phyloP scores from a whole-genome alignment of 169 alveolate genomes.

The Cryptosporidium bovis region DNA sequence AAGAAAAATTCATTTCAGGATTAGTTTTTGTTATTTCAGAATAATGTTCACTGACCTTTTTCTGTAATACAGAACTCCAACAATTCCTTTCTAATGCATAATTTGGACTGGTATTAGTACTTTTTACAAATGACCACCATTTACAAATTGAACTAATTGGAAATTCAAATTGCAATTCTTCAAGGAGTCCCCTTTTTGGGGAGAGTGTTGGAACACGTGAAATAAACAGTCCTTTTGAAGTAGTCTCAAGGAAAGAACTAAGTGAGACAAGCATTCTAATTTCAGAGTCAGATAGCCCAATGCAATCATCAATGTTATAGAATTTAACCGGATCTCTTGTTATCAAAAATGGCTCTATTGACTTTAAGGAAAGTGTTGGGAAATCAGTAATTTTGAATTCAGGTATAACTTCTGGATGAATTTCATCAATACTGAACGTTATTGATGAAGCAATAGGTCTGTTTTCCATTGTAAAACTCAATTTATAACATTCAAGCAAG shows the following conservation, averaged over 20 bases:
- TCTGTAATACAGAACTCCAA: slow-evolving; percentile 50
- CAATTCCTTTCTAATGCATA: slow-evolving; percentile 5
- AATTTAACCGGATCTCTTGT: slow-evolving; percentile 34
- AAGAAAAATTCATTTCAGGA: slow-evolving; percentile 29
- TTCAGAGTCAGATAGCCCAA: slow-evolving; percentile 13
- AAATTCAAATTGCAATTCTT: slow-evolving; percentile 56
- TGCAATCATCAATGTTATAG: slow-evolving; percentile 23
- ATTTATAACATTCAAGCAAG: slow-evolving; percentile 9
- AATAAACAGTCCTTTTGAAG: slow-evolving; percentile 20
- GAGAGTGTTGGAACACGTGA: slow-evolving; percentile 17
- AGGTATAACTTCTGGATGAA: slow-evolving; percentile 8
- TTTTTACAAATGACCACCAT: slow-evolving; percentile 42
- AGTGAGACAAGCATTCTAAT: slow-evolving; percentile 46
- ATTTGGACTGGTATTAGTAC: slow-evolving; percentile 7
- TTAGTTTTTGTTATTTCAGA: slow-evolving; percentile 11
- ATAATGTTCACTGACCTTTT: not conserved
- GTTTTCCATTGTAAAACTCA: slow-evolving; percentile 50
- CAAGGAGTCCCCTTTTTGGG: slow-evolving; percentile 23
- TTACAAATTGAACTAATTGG: slow-evolving; percentile 36
- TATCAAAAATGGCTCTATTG: slow-evolving; percentile 34
- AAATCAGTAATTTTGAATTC: slow-evolving; percentile 11
- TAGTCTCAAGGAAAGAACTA: slow-evolving; percentile 42
- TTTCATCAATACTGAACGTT: slow-evolving; percentile 5
- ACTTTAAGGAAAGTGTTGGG: slow-evolving; percentile 52
- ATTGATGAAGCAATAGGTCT: slow-evolving; percentile 25